Evolutionary conservation across 495 filamentous ascomycete genomes (phyloP), one percentile per base, ranked within the genome.

Genomic region (Xylaria nigripes): DNA sequence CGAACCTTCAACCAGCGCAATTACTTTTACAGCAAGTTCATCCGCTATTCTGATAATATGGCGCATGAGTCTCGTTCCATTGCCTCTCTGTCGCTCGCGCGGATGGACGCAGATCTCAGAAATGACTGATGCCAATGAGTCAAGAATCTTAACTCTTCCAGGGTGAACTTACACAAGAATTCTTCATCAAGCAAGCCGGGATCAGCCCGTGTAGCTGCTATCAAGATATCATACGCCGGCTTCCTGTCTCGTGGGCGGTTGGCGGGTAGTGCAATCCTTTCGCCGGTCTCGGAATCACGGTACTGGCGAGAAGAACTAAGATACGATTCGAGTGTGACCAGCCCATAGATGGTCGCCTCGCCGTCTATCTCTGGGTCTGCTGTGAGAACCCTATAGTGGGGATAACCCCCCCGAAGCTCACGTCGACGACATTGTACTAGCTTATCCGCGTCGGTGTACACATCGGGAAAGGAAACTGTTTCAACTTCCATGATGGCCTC

Each of bases 81-180:
- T 49, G 45, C 53, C 53, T 45, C 32, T 55, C 18, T 45, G 19
- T 25, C 53, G 45, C 24, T 32, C 29, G 21, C 47, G 36, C 12
- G 53, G 53, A 27, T 55, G 53, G n/a, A 55, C 48, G 29, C 53
- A 55, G 21, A 50, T 49, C 38, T 50, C 53, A 15, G 53, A 55
- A 0, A 55, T 45, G 24, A 55, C 53, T 55, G 25, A 32, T 45
- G 13, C n/a, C 10, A 25, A 29, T 50, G n/a, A 55, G 46, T 16
- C 27, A 38, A 15, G 16, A 13, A n/a, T n/a, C 16, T 24, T 49
- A 8, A 6, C 27, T 23, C 9, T 43, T 19, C 15, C 5, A 12
- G 45, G 27, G n/a, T 15, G 19, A n/a, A 50, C 53, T 55, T 21
- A 50, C 53, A 55, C 45, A 55, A 10, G 21, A 55, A 55, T 12